phyloP scores from a whole-genome alignment of 1,139 yeast species.

The Suhomyces bribrorum region DNA sequence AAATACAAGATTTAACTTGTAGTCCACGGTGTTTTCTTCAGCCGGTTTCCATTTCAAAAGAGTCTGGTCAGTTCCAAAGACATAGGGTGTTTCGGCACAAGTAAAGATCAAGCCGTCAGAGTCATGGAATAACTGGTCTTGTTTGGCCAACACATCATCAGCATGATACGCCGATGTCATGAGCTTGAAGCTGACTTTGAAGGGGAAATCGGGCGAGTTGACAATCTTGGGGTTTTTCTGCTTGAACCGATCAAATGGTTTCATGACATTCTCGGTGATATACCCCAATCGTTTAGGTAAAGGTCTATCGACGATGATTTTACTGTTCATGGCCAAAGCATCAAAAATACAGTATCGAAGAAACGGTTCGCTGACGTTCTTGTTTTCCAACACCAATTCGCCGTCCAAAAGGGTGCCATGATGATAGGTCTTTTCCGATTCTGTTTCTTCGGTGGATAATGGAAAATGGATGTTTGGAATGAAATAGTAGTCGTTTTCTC shows the following conservation, averaged over 20 bases:
- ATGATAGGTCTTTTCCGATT: conserved; percentile 60
- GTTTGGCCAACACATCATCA: conserved; percentile 68
- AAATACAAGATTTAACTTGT: conserved; percentile 69
- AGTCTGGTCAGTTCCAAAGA: conserved; percentile 82
- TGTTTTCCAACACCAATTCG: conserved; percentile 69
- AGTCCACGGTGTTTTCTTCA: conserved; percentile 91
- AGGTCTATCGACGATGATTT: conserved; percentile 64
- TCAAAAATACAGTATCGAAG: conserved; percentile 86
- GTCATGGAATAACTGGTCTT: conserved; percentile 78
- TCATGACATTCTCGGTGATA: conserved; percentile 76
- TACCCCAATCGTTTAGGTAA: conserved; percentile 84
- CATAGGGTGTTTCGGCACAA: conserved; percentile 84
- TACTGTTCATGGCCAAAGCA: conserved; percentile 81
- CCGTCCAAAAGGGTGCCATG: conserved; percentile 92
- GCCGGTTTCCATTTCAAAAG: conserved; percentile 96
- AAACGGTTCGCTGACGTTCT: conserved; percentile 47
- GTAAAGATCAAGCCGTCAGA: conserved; percentile 95
- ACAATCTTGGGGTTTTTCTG: conserved; percentile 69
- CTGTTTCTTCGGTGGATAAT: conserved; percentile 45
- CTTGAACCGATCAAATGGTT: conserved; percentile 77
- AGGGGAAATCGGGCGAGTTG: conserved; percentile 69
- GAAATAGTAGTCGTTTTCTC: conserved; percentile 83
- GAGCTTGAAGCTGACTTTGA: conserved; percentile 78
- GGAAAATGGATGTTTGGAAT: conserved; percentile 89
- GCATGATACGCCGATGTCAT: conserved; percentile 86